Conservation (phyloP, 2,329 filamentous ascomycete genomes). For the Diaporthe caulivora region DNA sequence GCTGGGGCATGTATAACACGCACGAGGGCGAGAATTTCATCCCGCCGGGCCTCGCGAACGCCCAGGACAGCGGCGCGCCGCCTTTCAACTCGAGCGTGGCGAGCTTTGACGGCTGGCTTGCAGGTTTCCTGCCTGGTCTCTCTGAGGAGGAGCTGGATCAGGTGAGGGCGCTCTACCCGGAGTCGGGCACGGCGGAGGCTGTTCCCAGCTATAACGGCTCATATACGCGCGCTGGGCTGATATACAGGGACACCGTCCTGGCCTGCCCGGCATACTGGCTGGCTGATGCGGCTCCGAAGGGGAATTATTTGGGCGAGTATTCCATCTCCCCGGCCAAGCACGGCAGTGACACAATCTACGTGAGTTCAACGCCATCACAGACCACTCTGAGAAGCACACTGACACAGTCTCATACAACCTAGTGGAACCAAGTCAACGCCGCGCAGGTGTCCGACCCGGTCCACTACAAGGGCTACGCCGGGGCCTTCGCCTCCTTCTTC, state of each 20-base stretch:
- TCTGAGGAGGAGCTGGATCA: constrained; percentile 51
- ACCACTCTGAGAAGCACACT: not conserved
- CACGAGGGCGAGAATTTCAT: constrained; percentile 75
- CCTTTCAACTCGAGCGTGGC: constrained; percentile 63
- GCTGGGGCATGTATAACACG: constrained; percentile 70
- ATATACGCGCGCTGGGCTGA: constrained; percentile 64
- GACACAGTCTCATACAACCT: not conserved
- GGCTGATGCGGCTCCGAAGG: constrained; percentile 55
- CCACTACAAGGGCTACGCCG: constrained; percentile 68
- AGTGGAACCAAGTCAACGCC: constrained; percentile 69
- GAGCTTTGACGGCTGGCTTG: constrained; percentile 66
- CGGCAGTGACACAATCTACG: constrained; percentile 68
- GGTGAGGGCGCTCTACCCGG: constrained; percentile 62
- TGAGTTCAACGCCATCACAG: constrained; percentile 49
- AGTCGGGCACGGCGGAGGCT: constrained; percentile 59
- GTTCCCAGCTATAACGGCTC: constrained; percentile 61
- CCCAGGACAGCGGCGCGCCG: constrained; percentile 47
- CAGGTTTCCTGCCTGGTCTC: constrained; percentile 65
- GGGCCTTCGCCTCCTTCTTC: constrained; percentile 72
- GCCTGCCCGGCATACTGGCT: constrained; percentile 73
- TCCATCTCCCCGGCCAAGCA: constrained; percentile 70
- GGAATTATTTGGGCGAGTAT: constrained; percentile 70
- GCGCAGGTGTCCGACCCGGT: constrained; percentile 64
- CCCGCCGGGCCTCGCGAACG: constrained; percentile 59
- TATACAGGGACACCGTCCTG: constrained; percentile 70